Percentiles rank a stretch among this genome's conserved stretches.
These are phyloP conservation scores for Oryza glumipatula DNA, from an alignment of 176 grass and related monocot genomes.

Conservation along the genomic window DNA sequence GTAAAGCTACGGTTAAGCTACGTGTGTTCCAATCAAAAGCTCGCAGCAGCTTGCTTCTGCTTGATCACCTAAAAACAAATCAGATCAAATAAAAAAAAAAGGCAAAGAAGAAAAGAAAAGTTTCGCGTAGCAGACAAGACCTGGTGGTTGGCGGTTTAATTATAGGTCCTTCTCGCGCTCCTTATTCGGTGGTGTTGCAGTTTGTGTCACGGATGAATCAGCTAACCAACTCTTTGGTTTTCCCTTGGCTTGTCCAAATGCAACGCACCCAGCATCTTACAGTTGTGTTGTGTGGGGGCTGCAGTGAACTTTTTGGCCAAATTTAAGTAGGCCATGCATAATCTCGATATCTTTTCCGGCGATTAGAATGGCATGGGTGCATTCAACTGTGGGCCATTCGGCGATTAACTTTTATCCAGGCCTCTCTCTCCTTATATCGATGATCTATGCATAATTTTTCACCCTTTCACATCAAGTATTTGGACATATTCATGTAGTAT, in stretches of 20 bases:
- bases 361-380: not conserved
- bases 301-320: not conserved
- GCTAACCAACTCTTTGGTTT: conserved; percentile 32
- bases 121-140: conserved; percentile 29
- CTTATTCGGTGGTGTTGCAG: conserved; percentile 26
- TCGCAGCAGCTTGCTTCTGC: not conserved
- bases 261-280: not conserved
- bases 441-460: not conserved
- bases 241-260: conserved; percentile 26
- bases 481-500: too few species aligned
- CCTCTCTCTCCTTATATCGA: not conserved
- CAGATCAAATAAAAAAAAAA: not conserved
- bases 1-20: conserved; percentile 11
- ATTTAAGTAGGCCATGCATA: not conserved
- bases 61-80: conserved; percentile 24
- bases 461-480: too few species aligned
- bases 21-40: conserved; percentile 24
- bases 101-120: not conserved
- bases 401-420: not conserved
- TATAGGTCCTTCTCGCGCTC: conserved; percentile 4
- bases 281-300: not conserved
- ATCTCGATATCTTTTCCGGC: conserved; percentile 5
- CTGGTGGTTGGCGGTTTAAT: conserved; percentile 28
- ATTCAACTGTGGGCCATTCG: not conserved
- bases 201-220: conserved; percentile 46